phyloP scores from a whole-genome alignment of 2,329 filamentous ascomycete genomes.

The Emydomyces testavorans region DNA sequence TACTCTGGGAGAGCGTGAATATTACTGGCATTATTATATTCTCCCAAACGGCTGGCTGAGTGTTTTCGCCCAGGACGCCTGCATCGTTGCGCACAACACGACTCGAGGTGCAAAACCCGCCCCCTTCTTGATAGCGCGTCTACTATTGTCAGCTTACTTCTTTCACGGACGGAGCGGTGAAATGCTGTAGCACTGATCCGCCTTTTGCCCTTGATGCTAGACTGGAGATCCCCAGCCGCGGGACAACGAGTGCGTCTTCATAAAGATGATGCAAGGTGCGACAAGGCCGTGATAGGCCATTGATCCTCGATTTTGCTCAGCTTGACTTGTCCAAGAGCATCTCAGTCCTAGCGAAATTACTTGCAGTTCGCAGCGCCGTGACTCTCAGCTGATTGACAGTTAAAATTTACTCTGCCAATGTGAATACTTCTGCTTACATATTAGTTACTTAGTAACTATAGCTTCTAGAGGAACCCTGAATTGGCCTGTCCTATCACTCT shows the following conservation, averaged over 20 bases:
- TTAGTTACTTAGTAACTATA: no score
- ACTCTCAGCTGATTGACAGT: neutral
- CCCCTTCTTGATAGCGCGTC: neutral
- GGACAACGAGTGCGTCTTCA: neutral
- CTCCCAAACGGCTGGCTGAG: no score
- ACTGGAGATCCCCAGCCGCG: neutral
- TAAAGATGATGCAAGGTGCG: neutral
- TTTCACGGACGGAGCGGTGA: no score
- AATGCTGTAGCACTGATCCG: neutral
- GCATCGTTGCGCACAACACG: neutral
- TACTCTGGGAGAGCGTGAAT: no score
- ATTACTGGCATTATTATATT: neutral
- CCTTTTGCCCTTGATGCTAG: neutral
- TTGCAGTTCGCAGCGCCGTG: no score
- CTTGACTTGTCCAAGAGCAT: neutral
- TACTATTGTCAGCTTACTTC: neutral
- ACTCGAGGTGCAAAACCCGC: constrained; percentile 5
- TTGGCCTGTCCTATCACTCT: no score
- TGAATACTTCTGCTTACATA: no score
- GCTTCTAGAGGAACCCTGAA: no score
- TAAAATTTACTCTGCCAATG: no score
- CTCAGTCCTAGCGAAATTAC: neutral
- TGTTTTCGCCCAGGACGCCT: no score
- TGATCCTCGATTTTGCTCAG: neutral
- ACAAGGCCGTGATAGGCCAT: neutral